Evolutionary conservation across 179 eudicot genomes (phyloP).

Genomic region (Gypsophila paniculata): DNA sequence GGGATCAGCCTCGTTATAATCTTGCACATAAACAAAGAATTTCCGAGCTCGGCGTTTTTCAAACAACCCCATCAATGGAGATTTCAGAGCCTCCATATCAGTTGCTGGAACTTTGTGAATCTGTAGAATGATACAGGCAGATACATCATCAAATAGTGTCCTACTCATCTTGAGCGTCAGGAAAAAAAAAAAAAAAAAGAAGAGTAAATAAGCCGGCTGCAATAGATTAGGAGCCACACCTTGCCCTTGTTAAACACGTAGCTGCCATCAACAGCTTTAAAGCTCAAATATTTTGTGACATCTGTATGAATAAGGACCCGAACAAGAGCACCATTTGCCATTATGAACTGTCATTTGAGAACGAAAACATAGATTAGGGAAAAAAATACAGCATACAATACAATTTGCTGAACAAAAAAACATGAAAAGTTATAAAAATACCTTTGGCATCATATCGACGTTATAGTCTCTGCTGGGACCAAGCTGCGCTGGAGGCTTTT

Average conservation of each 20-base stretch:
- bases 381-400: not conserved
- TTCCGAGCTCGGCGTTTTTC: slow-evolving; percentile 79
- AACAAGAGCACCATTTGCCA: slow-evolving; percentile 80
- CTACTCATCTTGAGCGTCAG: not conserved
- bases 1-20: slow-evolving; percentile 66
- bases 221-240: slow-evolving; percentile 30
- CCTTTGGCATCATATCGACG: slow-evolving; percentile 84
- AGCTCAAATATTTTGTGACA: slow-evolving; percentile 74
- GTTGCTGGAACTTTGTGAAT: slow-evolving; percentile 85
- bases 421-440: not conserved
- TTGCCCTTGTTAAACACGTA: slow-evolving; percentile 80
- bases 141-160: not conserved
- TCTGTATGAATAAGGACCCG: slow-evolving; percentile 71
- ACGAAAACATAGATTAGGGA: not conserved
- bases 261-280: slow-evolving; percentile 88
- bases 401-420: not conserved
- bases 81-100: slow-evolving; percentile 80
- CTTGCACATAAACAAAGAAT: slow-evolving; percentile 76
- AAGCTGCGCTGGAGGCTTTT: slow-evolving; percentile 48
- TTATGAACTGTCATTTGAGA: slow-evolving; percentile 52
- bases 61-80: slow-evolving; percentile 75
- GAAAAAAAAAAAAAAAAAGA: too few species aligned
- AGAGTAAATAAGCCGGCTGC: not conserved
- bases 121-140: slow-evolving; percentile 30
- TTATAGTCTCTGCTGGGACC: slow-evolving; percentile 80